These are phyloP conservation scores for Platanthera guangdongensis DNA, from an alignment of 106 monocot species.

Conservation along the genomic window DNA sequence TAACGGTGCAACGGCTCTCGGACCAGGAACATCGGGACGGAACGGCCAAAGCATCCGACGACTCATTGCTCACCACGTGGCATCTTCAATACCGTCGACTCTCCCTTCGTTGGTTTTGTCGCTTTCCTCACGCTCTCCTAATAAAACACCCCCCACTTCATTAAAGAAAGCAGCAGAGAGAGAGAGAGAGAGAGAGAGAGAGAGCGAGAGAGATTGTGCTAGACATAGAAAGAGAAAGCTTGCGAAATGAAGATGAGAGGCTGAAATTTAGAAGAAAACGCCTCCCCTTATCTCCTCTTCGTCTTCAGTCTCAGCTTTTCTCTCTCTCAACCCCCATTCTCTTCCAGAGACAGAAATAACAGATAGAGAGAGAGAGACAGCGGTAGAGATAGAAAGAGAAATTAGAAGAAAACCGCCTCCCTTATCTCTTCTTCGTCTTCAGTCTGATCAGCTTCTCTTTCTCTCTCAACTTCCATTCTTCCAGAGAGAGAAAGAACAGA, in stretches of 20 bases:
- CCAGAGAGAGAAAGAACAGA: background rate
- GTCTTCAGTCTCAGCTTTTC: background rate
- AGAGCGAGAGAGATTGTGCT: background rate
- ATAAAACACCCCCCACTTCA: background rate
- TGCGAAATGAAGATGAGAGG: background rate
- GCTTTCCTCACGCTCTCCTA: background rate
- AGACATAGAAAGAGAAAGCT: background rate
- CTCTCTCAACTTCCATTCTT: constrained; percentile 1
- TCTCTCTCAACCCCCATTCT: constrained; percentile 3
- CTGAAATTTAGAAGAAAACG: constrained; percentile 4
- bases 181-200: too few species aligned
- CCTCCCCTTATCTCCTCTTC: background rate
- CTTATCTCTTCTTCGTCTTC: background rate
- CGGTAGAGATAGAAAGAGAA: background rate
- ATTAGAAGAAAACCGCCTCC: background rate
- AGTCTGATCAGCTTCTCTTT: background rate
- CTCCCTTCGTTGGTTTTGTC: background rate
- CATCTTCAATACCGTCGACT: background rate
- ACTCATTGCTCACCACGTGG: background rate
- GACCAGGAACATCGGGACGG: too few species aligned
- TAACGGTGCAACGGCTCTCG: too few species aligned
- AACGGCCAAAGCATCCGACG: background rate
- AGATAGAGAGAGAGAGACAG: background rate
- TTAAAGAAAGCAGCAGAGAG: background rate
- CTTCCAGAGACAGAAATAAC: background rate